Percentiles rank a stretch among this genome's conserved stretches.
Conservation (phyloP, 495 filamentous ascomycete genomes). For the Penicillium roqueforti region DNA sequence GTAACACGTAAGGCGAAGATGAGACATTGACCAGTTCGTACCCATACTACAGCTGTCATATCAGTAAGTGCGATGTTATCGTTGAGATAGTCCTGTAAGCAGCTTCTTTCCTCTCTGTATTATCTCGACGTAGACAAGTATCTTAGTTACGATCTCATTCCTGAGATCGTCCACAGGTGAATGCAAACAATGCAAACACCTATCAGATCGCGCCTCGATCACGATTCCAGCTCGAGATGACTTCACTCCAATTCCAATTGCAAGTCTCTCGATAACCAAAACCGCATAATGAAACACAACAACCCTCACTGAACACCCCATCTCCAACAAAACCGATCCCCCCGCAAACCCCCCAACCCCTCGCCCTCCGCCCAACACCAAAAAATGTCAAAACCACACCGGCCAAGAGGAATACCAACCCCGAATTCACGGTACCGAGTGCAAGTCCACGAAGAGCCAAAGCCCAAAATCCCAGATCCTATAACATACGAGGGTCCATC, state of each 20-base stretch:
- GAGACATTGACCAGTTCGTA: background rate
- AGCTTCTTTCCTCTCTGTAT: background rate
- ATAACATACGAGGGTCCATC: slow-evolving; percentile 8
- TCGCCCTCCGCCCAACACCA: background rate
- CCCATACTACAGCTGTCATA: background rate
- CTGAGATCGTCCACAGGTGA: background rate
- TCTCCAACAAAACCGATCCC: background rate
- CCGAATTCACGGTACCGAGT: slow-evolving; percentile 6
- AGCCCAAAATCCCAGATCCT: background rate
- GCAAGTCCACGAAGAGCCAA: background rate
- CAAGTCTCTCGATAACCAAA: background rate
- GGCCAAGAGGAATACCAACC: background rate
- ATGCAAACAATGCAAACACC: slow-evolving; percentile 22
- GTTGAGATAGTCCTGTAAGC: background rate
- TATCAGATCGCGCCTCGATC: slow-evolving; percentile 9
- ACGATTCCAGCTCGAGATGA: background rate
- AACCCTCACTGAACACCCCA: background rate
- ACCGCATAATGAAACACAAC: background rate
- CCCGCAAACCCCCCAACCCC: background rate
- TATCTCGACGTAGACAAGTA: too few species aligned
- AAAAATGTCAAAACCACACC: slow-evolving; percentile 9
- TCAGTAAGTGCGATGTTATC: background rate
- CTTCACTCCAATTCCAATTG: background rate
- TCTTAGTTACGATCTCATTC: too few species aligned
- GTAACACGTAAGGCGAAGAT: background rate